Percentiles rank a stretch among this genome's conserved stretches.
These are phyloP conservation scores for Naematelia aurantialba DNA, from an alignment of 768 basidiomycete genomes.

Conservation along the genomic window DNA sequence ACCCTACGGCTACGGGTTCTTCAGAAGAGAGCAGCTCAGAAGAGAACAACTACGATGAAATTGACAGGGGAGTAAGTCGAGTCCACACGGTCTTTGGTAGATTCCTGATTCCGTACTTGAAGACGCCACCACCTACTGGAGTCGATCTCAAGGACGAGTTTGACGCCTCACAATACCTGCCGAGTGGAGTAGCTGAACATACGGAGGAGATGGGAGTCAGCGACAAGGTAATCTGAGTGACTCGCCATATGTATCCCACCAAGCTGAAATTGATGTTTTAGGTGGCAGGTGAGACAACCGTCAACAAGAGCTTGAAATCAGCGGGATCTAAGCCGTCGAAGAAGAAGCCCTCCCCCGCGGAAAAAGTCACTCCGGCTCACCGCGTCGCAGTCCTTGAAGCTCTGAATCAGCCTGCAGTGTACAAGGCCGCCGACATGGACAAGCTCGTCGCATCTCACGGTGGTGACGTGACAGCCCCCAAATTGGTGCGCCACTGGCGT, in stretches of 20 bases:
- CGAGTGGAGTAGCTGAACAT: no score
- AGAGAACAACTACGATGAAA: no score
- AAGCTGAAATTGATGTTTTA: not conserved
- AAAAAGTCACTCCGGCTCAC: conserved; percentile 19
- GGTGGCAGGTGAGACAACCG: not conserved
- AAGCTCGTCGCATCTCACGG: not conserved
- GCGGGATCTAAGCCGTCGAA: not conserved
- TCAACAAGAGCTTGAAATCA: not conserved
- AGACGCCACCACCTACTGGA: no score
- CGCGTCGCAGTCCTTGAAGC: conserved; percentile 15
- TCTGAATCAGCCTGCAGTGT: conserved; percentile 9
- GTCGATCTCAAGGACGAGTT: no score
- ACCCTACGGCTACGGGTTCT: no score
- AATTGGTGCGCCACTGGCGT: conserved; percentile 36
- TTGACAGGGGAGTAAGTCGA: no score
- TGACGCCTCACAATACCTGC: no score
- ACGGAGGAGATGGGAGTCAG: not conserved
- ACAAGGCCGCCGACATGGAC: conserved; percentile 5
- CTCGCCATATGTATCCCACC: not conserved
- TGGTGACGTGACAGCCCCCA: conserved; percentile 7
- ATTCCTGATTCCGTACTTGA: no score
- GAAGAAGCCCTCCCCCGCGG: conserved; percentile 22
- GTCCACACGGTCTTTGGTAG: no score
- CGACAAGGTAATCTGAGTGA: not conserved
- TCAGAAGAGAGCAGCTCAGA: no score